A percentile compares a stretch with the other conserved stretches of the same genome.
phyloP scores from a whole-genome alignment of 768 basidiomycete genomes.

The Gloeopeniophorella convolvens region DNA sequence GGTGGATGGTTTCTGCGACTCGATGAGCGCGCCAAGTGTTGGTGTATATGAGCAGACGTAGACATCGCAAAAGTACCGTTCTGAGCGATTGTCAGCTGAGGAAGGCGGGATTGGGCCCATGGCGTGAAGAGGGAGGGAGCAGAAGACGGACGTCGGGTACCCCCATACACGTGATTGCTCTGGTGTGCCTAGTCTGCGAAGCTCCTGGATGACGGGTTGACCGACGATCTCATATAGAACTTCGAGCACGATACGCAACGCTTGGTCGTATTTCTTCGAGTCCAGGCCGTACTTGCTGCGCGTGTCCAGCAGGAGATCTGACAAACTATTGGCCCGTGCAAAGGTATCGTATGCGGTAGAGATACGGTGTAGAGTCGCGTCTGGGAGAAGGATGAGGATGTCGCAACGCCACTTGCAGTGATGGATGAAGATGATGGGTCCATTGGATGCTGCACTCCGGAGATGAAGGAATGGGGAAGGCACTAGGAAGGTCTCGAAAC shows the following conservation, averaged over 20 bases:
- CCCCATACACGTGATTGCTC: slow-evolving; percentile 3
- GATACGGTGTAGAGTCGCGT: not conserved
- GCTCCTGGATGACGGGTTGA: not conserved
- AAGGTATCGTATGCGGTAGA: not conserved
- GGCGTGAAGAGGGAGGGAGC: slow-evolving; percentile 9
- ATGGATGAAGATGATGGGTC: slow-evolving; percentile 8
- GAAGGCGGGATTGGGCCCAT: not conserved
- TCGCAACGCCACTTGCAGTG: not conserved
- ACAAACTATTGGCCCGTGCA: not conserved
- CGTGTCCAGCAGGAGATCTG: not conserved
- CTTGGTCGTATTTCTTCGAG: not conserved
- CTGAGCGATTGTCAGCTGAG: not conserved
- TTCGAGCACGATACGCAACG: not conserved
- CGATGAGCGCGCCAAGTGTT: slow-evolving; percentile 4
- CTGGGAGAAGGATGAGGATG: not conserved
- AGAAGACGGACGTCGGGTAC: slow-evolving; percentile 2
- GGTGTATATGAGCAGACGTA: slow-evolving; percentile 7
- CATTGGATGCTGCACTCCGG: not conserved
- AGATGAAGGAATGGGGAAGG: not conserved
- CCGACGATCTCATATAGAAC: not conserved
- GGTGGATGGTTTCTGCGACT: not conserved
- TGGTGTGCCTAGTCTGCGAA: not conserved
- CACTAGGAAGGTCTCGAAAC: not conserved
- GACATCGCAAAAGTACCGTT: not conserved
- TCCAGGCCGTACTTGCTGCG: not conserved